Evolutionary conservation across 805 yeast genomes (phyloP).

Genomic region (Zygosaccharomyces kombuchaensis): DNA sequence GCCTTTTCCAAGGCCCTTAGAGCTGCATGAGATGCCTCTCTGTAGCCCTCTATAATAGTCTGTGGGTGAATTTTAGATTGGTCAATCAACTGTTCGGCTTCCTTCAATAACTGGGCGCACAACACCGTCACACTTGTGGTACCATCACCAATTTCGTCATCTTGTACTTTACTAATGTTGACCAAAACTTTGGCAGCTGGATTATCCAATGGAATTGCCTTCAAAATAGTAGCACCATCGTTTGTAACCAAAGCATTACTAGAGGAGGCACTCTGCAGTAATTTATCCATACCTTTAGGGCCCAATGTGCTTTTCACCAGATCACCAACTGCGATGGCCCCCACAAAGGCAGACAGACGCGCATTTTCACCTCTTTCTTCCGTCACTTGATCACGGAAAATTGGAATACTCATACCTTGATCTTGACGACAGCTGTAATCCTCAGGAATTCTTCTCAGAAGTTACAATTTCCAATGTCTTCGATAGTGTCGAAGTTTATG

Average conservation of each 20-base stretch:
- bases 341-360: conserved; percentile 93
- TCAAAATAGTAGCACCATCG: conserved; percentile 96
- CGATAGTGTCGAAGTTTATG: no score
- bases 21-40: conserved; percentile 87
- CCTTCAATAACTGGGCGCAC: conserved; percentile 86
- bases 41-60: conserved; percentile 91
- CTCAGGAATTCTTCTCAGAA: not conserved
- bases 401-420: conserved; percentile 55
- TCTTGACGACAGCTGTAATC: not conserved
- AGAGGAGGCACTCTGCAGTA: conserved; percentile 80
- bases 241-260: conserved; percentile 81
- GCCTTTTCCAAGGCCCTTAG: conserved; percentile 67
- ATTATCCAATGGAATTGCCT: conserved; percentile 90
- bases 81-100: conserved; percentile 89
- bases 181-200: conserved; percentile 97
- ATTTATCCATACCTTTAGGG: conserved; percentile 98
- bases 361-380: conserved; percentile 99
- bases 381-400: conserved; percentile 94
- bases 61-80: conserved; percentile 90
- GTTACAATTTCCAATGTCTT: not conserved
- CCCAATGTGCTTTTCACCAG: conserved; percentile 91
- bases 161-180: conserved; percentile 93
- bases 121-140: conserved; percentile 93
- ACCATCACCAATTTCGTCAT: conserved; percentile 98
- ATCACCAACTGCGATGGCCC: conserved; percentile 99